Evolutionary conservation across 164 flowering plant genomes (phyloP).

Genomic region (Umbilicus rupestris): DNA sequence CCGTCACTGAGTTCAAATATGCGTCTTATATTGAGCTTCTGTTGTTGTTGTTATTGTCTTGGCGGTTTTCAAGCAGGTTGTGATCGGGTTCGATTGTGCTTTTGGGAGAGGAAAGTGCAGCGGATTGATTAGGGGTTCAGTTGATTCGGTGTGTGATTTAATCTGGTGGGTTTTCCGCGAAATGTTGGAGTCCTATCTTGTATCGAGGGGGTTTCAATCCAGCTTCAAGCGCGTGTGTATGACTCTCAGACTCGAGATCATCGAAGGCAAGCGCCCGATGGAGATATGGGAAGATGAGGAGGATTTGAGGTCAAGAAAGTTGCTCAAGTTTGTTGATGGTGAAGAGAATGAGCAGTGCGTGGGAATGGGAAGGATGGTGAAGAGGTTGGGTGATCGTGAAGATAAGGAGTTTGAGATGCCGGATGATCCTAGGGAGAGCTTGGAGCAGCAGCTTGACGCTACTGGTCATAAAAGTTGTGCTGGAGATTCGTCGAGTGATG

Average conservation of each 20-base stretch:
- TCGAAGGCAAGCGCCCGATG: conserved; percentile 18
- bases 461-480: conserved; percentile 9
- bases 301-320: not conserved
- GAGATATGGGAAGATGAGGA: conserved; percentile 7
- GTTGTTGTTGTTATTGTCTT: not conserved
- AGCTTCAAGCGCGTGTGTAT: conserved; percentile 24
- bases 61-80: not conserved
- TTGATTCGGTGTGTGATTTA: not conserved
- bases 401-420: not conserved
- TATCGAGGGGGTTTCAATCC: conserved; percentile 25
- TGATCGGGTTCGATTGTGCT: not conserved
- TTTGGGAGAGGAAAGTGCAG: not conserved
- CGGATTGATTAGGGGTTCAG: not conserved
- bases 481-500: conserved; percentile 15
- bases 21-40: not conserved
- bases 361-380: not conserved
- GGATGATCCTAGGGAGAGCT: conserved; percentile 1
- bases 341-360: not conserved
- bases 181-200: conserved; percentile 31
- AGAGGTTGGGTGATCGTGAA: too few relatives aligned
- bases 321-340: not conserved
- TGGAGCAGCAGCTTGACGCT: not conserved
- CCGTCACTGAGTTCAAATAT: not conserved
- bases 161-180: not conserved
- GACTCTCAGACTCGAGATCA: conserved; percentile 16